phyloP scores from a whole-genome alignment of 345 rosid genomes.

The Eucalyptus guilfoylei region DNA sequence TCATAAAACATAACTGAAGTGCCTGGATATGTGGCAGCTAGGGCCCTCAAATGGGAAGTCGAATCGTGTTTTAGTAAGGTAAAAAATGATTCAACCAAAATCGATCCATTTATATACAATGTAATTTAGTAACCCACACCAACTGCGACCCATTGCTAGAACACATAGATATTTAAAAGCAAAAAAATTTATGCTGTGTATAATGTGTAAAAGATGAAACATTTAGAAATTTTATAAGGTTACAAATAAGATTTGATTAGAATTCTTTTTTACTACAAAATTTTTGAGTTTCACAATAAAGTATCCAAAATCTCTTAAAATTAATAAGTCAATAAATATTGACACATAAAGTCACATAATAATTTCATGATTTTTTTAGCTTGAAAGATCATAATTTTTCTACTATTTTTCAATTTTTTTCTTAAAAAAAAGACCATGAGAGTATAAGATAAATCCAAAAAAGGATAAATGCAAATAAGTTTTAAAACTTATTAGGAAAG shows the following conservation, averaged over 20 bases:
- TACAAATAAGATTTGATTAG: no score
- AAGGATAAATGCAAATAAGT: no score
- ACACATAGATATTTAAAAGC: no score
- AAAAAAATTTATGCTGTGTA: no score
- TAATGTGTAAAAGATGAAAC: not conserved
- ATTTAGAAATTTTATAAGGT: not conserved
- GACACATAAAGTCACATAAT: not conserved
- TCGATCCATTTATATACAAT: not conserved
- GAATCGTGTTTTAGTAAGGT: not conserved
- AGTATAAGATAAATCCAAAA: not conserved
- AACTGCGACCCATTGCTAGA: not conserved
- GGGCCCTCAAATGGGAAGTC: not conserved
- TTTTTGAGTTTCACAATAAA: not conserved
- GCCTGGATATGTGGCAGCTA: no score
- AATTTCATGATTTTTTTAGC: not conserved
- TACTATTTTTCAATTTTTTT: not conserved
- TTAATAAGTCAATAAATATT: not conserved
- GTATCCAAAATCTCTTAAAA: not conserved
- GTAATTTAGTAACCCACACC: not conserved
- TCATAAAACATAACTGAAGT: no score
- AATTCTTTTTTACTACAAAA: no score
- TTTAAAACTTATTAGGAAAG: no score
- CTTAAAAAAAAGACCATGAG: no score
- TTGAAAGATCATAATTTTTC: not conserved
- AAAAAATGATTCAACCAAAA: not conserved